Percentiles rank a stretch among this genome's conserved stretches.
phyloP scores from a whole-genome alignment of 1,139 yeast genomes.

The Pichia inconspicua region DNA sequence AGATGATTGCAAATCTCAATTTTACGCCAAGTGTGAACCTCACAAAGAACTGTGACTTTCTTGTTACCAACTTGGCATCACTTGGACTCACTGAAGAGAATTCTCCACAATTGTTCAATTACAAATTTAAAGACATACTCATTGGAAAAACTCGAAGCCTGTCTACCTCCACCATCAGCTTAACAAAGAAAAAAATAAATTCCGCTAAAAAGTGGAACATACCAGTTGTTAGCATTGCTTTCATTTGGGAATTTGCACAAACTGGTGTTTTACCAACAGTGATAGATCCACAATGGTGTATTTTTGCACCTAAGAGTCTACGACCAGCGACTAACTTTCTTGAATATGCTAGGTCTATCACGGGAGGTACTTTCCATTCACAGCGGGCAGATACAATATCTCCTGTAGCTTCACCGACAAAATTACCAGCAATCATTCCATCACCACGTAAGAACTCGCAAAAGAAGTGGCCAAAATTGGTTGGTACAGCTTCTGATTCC shows the following conservation, averaged over 20 bases:
- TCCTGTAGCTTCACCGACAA: constrained; percentile 4
- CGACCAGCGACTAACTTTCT: constrained; percentile 30
- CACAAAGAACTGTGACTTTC: constrained; percentile 49
- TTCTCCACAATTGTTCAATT: constrained; percentile 36
- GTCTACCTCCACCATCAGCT: constrained; percentile 16
- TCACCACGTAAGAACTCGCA: constrained; percentile 30
- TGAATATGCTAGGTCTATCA: constrained; percentile 29
- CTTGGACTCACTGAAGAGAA: constrained; percentile 40
- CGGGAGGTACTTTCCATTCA: constrained; percentile 19
- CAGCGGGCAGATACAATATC: constrained; percentile 2
- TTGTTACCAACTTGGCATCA: constrained; percentile 49
- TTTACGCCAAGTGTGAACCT: constrained; percentile 45
- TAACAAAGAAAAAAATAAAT: constrained; percentile 45
- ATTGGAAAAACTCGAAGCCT: constrained; percentile 8
- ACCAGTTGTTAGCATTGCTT: constrained; percentile 49
- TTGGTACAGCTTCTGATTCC: constrained; percentile 32
- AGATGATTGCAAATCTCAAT: constrained; percentile 49
- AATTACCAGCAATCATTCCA: constrained; percentile 18
- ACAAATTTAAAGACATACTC: constrained; percentile 28
- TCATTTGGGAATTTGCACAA: constrained; percentile 38
- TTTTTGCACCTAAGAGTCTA: constrained; percentile 33
- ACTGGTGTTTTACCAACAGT: constrained; percentile 24
- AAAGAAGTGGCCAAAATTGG: constrained; percentile 27
- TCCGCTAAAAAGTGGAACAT: constrained; percentile 52
- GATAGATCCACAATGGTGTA: constrained; percentile 43